Percentiles rank a stretch among this genome's conserved stretches.
These are phyloP conservation scores for Leptosphaerulina australis DNA, from an alignment of 2,329 filamentous ascomycete genomes.

Conservation along the genomic window DNA sequence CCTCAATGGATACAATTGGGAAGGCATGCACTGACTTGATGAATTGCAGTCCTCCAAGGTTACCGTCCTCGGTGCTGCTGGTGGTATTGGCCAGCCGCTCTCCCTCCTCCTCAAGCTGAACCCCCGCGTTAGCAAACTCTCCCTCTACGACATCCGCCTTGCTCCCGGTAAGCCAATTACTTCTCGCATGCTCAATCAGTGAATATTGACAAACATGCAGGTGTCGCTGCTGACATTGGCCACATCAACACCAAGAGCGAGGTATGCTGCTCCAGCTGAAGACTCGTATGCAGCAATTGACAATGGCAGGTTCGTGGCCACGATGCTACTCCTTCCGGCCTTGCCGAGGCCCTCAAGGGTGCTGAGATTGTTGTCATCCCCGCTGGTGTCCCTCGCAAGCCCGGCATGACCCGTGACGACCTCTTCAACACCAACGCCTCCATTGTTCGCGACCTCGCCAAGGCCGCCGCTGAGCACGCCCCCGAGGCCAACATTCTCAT, in stretches of 20 bases:
- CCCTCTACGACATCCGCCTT: slow-evolving; percentile 96
- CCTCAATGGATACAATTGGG: slow-evolving; percentile 19
- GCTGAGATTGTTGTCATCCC: slow-evolving; percentile 96
- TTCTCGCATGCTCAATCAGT: background rate
- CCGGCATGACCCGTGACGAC: slow-evolving; percentile 99
- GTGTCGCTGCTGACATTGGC: slow-evolving; percentile 96
- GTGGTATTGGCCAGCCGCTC: slow-evolving; percentile 97
- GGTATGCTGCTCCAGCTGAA: slow-evolving; percentile 44
- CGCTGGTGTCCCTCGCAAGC: slow-evolving; percentile 97
- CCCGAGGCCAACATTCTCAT: slow-evolving; percentile 95
- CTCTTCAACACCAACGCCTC: slow-evolving; percentile 99
- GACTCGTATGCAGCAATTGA: slow-evolving; percentile 26
- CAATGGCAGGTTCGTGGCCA: slow-evolving; percentile 75
- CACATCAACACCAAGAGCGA: slow-evolving; percentile 99
- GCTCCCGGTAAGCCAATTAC: slow-evolving; percentile 74
- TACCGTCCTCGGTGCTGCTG: slow-evolving; percentile 92
- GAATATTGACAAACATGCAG: slow-evolving; percentile 55
- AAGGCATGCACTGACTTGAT: slow-evolving; percentile 30
- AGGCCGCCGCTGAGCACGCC: slow-evolving; percentile 85
- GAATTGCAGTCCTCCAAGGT: slow-evolving; percentile 86
- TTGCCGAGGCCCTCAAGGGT: slow-evolving; percentile 79
- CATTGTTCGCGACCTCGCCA: slow-evolving; percentile 97
- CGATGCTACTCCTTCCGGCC: slow-evolving; percentile 75
- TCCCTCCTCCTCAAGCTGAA: slow-evolving; percentile 99
- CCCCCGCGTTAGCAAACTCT: slow-evolving; percentile 89